A percentile compares a stretch with the other conserved stretches of the same genome.
phyloP scores from a whole-genome alignment of 116 monocot species.

The Zostera marina region DNA sequence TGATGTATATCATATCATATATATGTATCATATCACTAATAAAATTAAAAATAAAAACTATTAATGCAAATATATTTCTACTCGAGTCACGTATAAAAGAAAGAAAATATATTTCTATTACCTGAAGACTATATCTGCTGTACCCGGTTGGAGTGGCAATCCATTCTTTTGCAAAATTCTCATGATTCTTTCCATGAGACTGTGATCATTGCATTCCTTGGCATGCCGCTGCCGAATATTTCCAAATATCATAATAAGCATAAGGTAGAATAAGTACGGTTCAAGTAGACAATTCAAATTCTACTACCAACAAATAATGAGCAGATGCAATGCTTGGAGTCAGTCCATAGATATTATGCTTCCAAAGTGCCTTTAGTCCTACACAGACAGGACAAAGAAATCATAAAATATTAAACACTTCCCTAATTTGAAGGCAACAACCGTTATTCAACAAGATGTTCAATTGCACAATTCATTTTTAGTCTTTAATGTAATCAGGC shows the following conservation, averaged over 20 bases:
- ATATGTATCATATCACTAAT: no score
- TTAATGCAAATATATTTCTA: neutral
- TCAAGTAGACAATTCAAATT: neutral
- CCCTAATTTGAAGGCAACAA: no score
- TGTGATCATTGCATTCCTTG: constrained; percentile 51
- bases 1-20: no score
- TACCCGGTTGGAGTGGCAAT: constrained; percentile 79
- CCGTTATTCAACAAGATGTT: no score
- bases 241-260: neutral
- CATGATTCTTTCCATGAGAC: constrained; percentile 68
- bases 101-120: constrained; percentile 3
- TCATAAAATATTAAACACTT: neutral
- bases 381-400: constrained; percentile 4
- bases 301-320: constrained; percentile 71
- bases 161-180: constrained; percentile 38
- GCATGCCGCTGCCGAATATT: constrained; percentile 48
- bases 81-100: neutral
- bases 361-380: constrained; percentile 84
- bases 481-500: no score
- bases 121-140: constrained; percentile 95
- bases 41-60: no score
- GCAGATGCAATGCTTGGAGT: constrained; percentile 80
- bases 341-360: constrained; percentile 89
- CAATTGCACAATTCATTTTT: no score
- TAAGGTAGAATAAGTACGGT: neutral